Base-by-base conservation (phyloP, 1,284 basidiomycete genomes). In the Tremellales sp. region DNA sequence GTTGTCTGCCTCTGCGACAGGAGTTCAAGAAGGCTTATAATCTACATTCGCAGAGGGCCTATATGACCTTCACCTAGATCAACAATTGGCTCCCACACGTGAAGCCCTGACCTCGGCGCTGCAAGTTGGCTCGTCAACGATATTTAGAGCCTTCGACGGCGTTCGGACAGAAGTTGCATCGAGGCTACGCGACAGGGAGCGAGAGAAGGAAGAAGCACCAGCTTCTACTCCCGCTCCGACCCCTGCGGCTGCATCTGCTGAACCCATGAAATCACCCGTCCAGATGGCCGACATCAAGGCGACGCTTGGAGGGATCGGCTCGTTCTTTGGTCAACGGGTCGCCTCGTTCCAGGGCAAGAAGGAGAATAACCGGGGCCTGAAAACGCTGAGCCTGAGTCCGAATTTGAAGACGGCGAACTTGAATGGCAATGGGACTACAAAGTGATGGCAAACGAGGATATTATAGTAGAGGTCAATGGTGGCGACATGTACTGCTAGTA, bases 61-160 rank as follows among this genome's bases (percentile, higher is more conserved):
- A 26, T 88, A 94, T 65, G 91, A 94, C 25, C 78, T 95, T 39
- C 87, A 86, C 63, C 71, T 95, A 4, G 87, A 93, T 26, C 86
- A 94, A 69, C 86, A 89, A 57, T 79, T 95, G 3, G 89, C 84
- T 3, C 88, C 91, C 1, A 85, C 90, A 1, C 79, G 87, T 4
- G 90, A 94, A 66, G 89, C 85, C 0, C 81, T 94, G 33, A 86
- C 83, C 13, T 79, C 83, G 24, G 89, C 87, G 0, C 61, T 91
- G 36, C 80, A 79, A 0, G 78, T 78, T 2, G 85, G 88, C 7
- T 87, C 86, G 1, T 79, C 85, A n/a, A 83, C 80, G 50, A 82
- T 95, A 57, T 84, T 92, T 74, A 87, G 84, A 54, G 88, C 88
- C 0, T 83, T 92, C 18, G 87, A 88, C 62, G 87, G 87, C 26